Evolutionary conservation across 306 rosid genomes (phyloP).

Genomic region (Nissolia schottii): DNA sequence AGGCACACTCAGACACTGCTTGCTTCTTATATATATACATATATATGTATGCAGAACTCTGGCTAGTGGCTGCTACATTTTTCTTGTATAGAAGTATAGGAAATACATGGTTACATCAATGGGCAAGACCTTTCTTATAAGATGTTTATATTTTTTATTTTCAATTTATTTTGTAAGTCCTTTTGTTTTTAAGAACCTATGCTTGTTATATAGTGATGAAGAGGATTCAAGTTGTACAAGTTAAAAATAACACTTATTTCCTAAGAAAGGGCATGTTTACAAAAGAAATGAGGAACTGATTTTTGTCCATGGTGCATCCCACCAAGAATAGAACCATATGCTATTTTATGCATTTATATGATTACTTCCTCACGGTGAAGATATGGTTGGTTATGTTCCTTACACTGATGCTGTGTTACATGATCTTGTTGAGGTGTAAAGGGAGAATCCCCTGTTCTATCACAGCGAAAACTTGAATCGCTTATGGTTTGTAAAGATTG

Average conservation of each 20-base stretch:
- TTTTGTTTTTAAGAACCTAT: not conserved
- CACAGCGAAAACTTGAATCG: no score
- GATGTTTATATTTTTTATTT: slow-evolving; percentile 6
- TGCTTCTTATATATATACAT: no score
- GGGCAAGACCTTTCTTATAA: slow-evolving; percentile 11
- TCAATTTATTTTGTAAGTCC: not conserved
- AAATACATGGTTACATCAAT: slow-evolving; percentile 18
- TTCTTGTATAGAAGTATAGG: slow-evolving; percentile 37
- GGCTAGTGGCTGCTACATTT: slow-evolving; percentile 32
- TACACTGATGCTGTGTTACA: no score
- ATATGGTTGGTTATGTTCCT: no score
- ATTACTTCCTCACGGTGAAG: not conserved
- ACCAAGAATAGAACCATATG: not conserved
- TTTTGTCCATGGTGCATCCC: not conserved
- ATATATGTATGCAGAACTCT: no score
- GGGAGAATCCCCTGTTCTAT: no score
- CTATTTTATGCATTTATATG: not conserved
- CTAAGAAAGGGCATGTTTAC: not conserved
- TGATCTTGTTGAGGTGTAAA: no score
- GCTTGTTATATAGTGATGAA: slow-evolving; percentile 13
- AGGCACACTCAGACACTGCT: slow-evolving; percentile 16
- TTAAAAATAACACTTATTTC: not conserved
- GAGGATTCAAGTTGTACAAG: not conserved
- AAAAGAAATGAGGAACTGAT: not conserved
- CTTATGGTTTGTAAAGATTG: no score